Percentiles rank a stretch among this genome's conserved stretches.
Evolutionary conservation across 805 yeast genomes (phyloP).

Genomic region (Yarrowia sp.): DNA sequence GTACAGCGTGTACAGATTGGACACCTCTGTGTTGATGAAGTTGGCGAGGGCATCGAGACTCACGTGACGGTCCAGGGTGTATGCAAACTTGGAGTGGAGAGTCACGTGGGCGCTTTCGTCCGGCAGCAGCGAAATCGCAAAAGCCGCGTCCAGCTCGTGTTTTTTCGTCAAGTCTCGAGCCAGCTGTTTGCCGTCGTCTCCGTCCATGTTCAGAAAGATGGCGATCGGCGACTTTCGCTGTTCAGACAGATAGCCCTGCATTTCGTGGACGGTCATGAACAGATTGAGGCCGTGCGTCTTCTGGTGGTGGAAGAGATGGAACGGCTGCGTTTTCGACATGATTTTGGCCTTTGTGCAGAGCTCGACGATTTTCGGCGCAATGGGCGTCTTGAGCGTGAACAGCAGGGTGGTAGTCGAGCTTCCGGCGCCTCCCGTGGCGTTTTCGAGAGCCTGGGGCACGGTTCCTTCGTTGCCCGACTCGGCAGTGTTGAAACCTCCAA

Average conservation of each 20-base stretch:
- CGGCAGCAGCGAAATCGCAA: constrained; percentile 56
- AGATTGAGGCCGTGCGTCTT: constrained; percentile 41
- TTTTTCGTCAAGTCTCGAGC: constrained; percentile 40
- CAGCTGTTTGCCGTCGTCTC: constrained; percentile 50
- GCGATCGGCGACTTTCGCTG: constrained; percentile 63
- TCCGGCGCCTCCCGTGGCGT: not conserved
- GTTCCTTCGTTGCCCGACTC: constrained; percentile 3
- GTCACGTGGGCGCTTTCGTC: constrained; percentile 46
- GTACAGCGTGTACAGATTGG: constrained; percentile 50
- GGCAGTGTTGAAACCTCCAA: constrained; percentile 11
- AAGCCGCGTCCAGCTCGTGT: constrained; percentile 55
- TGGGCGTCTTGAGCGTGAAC: not conserved
- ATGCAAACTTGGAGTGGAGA: constrained; percentile 44
- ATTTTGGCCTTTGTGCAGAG: constrained; percentile 72
- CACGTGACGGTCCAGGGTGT: constrained; percentile 46
- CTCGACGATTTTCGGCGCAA: constrained; percentile 58
- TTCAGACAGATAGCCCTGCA: constrained; percentile 49
- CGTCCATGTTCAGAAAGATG: constrained; percentile 65
- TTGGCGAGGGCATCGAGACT: constrained; percentile 50
- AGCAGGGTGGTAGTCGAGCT: not conserved
- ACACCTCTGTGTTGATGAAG: constrained; percentile 52
- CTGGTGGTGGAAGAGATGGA: constrained; percentile 71
- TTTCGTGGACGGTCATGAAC: constrained; percentile 52
- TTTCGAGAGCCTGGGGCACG: not conserved
- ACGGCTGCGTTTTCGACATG: constrained; percentile 79